phyloP scores from a whole-genome alignment of 257 asterid genomes.

The Solanum ossicruentum region DNA sequence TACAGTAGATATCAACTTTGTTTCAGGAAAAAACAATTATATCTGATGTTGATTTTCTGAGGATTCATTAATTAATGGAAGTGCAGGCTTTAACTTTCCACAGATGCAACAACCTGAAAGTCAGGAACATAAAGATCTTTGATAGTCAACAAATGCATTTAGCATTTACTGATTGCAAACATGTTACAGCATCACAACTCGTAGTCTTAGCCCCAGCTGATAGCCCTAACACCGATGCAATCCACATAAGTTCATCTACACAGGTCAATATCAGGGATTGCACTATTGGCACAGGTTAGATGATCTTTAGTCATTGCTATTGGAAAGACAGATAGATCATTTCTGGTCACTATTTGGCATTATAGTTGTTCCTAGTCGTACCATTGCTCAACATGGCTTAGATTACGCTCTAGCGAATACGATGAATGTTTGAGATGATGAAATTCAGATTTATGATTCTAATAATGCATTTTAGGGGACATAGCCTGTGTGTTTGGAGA shows the following conservation, averaged over 20 bases:
- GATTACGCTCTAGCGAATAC: neutral
- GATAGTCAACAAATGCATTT: constrained; percentile 70
- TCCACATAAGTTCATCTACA: constrained; percentile 68
- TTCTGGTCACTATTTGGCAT: neutral
- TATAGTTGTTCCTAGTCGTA: neutral
- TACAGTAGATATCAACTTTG: neutral
- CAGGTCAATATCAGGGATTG: constrained; percentile 34
- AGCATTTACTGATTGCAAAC: constrained; percentile 37
- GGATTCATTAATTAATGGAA: neutral
- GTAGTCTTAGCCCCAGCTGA: constrained; percentile 43
- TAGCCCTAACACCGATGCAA: constrained; percentile 92
- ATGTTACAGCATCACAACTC: constrained; percentile 34
- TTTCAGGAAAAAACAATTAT: neutral
- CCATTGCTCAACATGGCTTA: neutral
- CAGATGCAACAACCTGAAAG: constrained; percentile 54
- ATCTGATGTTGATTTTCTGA: neutral
- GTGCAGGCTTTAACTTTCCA: constrained; percentile 84
- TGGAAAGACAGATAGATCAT: neutral
- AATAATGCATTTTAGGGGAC: neutral
- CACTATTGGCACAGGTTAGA: constrained; percentile 51
- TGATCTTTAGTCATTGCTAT: neutral
- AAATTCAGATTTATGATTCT: neutral
- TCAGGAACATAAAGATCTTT: constrained; percentile 30
- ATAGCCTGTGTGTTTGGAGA: neutral
- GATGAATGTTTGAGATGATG: neutral